Conservation (phyloP, 768 basidiomycete genomes). For the Leccinum incarnatum region DNA sequence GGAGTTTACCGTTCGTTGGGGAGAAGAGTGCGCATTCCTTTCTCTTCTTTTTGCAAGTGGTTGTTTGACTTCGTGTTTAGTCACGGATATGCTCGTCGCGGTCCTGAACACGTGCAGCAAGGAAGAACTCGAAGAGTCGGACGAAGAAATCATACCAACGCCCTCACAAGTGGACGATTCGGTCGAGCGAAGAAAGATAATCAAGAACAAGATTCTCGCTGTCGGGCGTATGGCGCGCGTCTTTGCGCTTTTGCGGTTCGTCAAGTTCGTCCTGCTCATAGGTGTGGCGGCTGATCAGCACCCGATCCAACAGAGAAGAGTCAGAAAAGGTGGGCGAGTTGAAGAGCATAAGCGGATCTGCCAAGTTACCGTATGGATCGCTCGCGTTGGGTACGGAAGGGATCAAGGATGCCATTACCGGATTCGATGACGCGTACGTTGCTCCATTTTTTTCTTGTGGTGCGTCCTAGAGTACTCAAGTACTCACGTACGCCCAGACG, state of each 20-base stretch:
- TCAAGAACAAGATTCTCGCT: conserved; percentile 98
- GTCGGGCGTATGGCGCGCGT: conserved; percentile 96
- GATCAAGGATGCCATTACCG: conserved; percentile 90
- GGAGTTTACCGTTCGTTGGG: conserved; percentile 97
- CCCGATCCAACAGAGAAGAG: conserved; percentile 67
- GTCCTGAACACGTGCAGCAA: conserved; percentile 94
- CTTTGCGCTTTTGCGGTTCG: conserved; percentile 91
- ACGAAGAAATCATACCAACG: conserved; percentile 43
- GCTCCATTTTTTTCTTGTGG: conserved; percentile 31
- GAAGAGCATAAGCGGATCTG: conserved; percentile 82
- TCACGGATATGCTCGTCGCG: conserved; percentile 98
- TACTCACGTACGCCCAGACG: conserved; percentile 49
- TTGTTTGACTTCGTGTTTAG: conserved; percentile 41
- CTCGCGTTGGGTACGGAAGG: conserved; percentile 89
- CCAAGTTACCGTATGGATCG: conserved; percentile 76
- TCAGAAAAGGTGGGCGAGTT: conserved; percentile 97
- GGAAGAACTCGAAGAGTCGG: conserved; percentile 89
- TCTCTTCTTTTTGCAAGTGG: background rate
- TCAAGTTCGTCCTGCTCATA: conserved; percentile 12
- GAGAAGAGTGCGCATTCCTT: conserved; percentile 73
- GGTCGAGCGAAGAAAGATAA: conserved; percentile 78
- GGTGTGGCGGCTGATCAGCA: background rate
- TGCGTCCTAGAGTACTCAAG: background rate
- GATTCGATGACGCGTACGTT: conserved; percentile 94
- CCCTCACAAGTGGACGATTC: conserved; percentile 42